Evolutionary conservation across 371 early-diverging fungal genomes (phyloP).

Genomic region (Mycotypha africana): DNA sequence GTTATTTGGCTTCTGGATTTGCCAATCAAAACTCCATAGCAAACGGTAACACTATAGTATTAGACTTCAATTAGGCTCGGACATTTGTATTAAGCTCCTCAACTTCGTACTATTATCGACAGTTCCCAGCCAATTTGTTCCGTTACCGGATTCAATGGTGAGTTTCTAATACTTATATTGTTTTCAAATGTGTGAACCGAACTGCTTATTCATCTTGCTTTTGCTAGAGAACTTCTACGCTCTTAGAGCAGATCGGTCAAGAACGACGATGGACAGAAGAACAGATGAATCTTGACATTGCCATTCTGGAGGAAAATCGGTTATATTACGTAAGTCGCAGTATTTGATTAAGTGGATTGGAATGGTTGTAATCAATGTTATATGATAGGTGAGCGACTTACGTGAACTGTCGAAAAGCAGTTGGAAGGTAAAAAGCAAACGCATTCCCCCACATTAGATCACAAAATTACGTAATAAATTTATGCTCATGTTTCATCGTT

Average conservation of each 20-base stretch:
- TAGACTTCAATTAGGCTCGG: neutral
- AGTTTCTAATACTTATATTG: neutral
- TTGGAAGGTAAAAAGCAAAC: slow-evolving; percentile 50
- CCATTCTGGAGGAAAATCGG: slow-evolving; percentile 47
- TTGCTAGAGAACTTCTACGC: slow-evolving; percentile 48
- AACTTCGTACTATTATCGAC: no score
- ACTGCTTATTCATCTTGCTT: neutral
- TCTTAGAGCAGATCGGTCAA: slow-evolving; percentile 58
- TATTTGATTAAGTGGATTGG: no score
- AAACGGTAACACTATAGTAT: neutral
- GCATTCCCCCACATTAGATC: neutral
- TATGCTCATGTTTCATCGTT: no score
- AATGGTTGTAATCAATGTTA: no score
- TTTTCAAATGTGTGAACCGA: no score
- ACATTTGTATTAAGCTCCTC: neutral
- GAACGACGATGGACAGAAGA: slow-evolving; percentile 56
- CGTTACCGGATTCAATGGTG: slow-evolving; percentile 30
- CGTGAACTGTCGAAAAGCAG: slow-evolving; percentile 55
- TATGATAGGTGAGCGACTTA: slow-evolving; percentile 53
- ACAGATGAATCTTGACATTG: slow-evolving; percentile 51
- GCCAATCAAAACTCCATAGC: neutral
- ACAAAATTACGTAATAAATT: neutral
- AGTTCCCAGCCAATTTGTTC: slow-evolving; percentile 17
- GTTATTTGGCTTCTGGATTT: slow-evolving; percentile 20
- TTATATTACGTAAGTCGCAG: slow-evolving; percentile 40